phyloP scores from a whole-genome alignment of 805 yeast species.

The Schizosaccharomyces cryophilus region DNA sequence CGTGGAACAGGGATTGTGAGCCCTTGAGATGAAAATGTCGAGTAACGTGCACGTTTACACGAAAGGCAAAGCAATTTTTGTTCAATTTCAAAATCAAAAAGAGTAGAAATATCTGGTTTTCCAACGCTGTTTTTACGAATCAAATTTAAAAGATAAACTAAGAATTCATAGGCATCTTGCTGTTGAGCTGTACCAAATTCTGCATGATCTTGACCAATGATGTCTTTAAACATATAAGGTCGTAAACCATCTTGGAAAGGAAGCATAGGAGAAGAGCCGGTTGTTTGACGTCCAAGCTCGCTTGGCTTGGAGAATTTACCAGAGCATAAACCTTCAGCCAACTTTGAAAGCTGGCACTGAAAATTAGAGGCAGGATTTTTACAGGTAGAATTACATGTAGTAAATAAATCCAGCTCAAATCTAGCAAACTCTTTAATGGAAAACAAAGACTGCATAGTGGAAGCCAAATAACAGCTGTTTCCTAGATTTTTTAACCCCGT shows the following conservation, averaged over 20 bases:
- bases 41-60: slow-evolving; percentile 39
- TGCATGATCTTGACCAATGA: slow-evolving; percentile 51
- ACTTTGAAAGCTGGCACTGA: slow-evolving; percentile 49
- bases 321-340: slow-evolving; percentile 54
- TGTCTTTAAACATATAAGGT: slow-evolving; percentile 49
- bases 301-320: slow-evolving; percentile 45
- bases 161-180: slow-evolving; percentile 87
- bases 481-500: slow-evolving; percentile 82
- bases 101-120: slow-evolving; percentile 22
- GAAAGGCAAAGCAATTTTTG: slow-evolving; percentile 33
- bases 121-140: slow-evolving; percentile 6
- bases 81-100: slow-evolving; percentile 40
- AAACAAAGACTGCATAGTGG: slow-evolving; percentile 53
- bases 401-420: slow-evolving; percentile 8
- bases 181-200: slow-evolving; percentile 76
- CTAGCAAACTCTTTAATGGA: slow-evolving; percentile 15
- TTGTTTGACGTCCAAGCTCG: slow-evolving; percentile 12
- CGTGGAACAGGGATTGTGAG: slow-evolving; percentile 35
- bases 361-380: slow-evolving; percentile 31
- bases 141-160: slow-evolving; percentile 34
- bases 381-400: slow-evolving; percentile 7
- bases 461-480: slow-evolving; percentile 73
- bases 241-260: slow-evolving; percentile 50
- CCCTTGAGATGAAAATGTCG: slow-evolving; percentile 32
- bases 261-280: slow-evolving; percentile 14